phyloP scores from a whole-genome alignment of 805 yeast genomes.

The Hanseniaspora vineae region DNA sequence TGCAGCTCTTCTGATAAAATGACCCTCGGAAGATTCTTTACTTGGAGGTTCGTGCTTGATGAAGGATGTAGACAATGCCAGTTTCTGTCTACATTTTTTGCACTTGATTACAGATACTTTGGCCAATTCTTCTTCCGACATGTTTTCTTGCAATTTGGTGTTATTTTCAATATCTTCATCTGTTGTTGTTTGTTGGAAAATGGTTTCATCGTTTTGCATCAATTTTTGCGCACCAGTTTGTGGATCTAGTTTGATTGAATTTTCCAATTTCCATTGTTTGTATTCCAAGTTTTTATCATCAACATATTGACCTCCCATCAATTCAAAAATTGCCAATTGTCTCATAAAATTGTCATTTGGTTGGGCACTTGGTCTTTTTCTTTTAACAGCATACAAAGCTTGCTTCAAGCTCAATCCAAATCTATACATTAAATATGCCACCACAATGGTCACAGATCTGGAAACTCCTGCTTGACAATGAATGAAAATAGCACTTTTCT shows the following conservation, averaged over 20 bases:
- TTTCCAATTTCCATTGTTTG: conserved; percentile 31
- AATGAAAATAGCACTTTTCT: conserved; percentile 34
- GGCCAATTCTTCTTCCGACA: conserved; percentile 16
- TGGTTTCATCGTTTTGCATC: conserved; percentile 18
- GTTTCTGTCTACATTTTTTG: conserved; percentile 61
- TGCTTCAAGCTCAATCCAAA: conserved; percentile 43
- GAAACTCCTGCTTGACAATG: conserved; percentile 92
- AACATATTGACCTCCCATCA: conserved; percentile 25
- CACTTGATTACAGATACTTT: conserved; percentile 44
- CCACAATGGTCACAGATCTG: conserved; percentile 72
- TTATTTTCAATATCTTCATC: conserved; percentile 6
- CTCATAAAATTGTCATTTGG: conserved; percentile 67
- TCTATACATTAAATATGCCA: conserved; percentile 81
- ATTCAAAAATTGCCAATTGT: conserved; percentile 56
- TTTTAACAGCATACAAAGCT: conserved; percentile 63
- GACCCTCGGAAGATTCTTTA: conserved; percentile 49
- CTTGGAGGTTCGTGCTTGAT: conserved; percentile 58
- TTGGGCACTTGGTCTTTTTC: conserved; percentile 44
- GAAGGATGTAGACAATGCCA: conserved; percentile 53
- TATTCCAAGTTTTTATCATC: conserved; percentile 24
- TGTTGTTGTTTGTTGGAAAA: conserved; percentile 12
- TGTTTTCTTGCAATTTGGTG: conserved; percentile 9
- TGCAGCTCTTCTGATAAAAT: conserved; percentile 51
- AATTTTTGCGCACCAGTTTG: conserved; percentile 22
- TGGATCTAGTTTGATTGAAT: conserved; percentile 29